Evolutionary conservation across 805 yeast species (phyloP).

Genomic region (Torulaspora gathmanii): DNA sequence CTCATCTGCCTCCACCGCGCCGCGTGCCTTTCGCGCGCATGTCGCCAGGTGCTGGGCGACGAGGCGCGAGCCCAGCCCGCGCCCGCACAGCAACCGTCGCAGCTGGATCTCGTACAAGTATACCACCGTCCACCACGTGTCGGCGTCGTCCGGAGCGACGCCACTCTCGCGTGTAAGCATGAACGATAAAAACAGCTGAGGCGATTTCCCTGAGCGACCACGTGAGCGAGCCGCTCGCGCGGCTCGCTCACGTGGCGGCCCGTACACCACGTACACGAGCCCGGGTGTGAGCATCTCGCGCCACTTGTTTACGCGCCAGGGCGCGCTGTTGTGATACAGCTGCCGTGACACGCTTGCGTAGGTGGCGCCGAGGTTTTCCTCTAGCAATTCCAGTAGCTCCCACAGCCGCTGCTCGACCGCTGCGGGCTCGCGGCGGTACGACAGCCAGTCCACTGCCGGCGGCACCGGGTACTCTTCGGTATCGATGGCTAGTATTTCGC

Average conservation of each 20-base stretch:
- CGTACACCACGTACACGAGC: slow-evolving; percentile 28
- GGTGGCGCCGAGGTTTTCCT: slow-evolving; percentile 21
- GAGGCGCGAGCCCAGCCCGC: slow-evolving; percentile 22
- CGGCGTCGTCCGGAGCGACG: slow-evolving; percentile 5
- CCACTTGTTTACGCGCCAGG: slow-evolving; percentile 29
- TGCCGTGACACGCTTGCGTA: slow-evolving; percentile 16
- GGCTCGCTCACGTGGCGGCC: not conserved
- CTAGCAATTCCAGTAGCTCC: slow-evolving; percentile 3
- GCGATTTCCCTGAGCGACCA: slow-evolving; percentile 3
- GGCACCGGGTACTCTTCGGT: not conserved
- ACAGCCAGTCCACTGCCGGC: not conserved
- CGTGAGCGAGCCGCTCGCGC: slow-evolving; percentile 4
- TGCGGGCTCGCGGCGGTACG: not conserved
- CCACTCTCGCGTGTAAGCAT: slow-evolving; percentile 28
- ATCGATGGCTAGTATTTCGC: slow-evolving; percentile 1
- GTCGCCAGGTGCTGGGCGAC: slow-evolving; percentile 8
- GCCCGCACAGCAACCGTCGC: slow-evolving; percentile 13
- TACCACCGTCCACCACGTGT: slow-evolving; percentile 19
- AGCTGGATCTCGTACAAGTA: slow-evolving; percentile 34
- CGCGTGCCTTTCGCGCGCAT: not conserved
- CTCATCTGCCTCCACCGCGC: not conserved
- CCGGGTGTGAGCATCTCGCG: slow-evolving; percentile 29
- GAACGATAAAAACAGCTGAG: slow-evolving; percentile 24
- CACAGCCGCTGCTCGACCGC: not conserved
- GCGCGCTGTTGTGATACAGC: slow-evolving; percentile 20